Percentiles rank a stretch among this genome's conserved stretches.
These are phyloP conservation scores for Taphrina deformans DNA, from an alignment of 1,139 yeast genomes.

Conservation along the genomic window DNA sequence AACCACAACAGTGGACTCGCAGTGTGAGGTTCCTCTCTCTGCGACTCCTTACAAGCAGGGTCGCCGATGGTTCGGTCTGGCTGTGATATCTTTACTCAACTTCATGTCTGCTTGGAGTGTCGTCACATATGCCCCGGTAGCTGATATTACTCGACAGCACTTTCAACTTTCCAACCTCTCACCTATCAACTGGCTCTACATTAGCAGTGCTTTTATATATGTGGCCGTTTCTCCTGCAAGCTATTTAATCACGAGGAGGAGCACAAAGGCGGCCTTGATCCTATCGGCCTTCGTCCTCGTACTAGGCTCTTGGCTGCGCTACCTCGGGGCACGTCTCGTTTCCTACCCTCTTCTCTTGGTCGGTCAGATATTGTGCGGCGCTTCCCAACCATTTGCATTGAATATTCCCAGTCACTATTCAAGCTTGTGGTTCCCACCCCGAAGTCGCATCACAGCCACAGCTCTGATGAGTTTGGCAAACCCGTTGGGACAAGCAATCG, in stretches of 20 bases:
- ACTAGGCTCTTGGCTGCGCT: slow-evolving; percentile 41
- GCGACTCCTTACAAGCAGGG: background rate
- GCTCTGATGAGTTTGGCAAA: slow-evolving; percentile 47
- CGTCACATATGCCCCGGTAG: slow-evolving; percentile 45
- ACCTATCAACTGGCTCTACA: slow-evolving; percentile 48
- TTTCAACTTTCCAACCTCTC: slow-evolving; percentile 42
- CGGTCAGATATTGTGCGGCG: slow-evolving; percentile 47
- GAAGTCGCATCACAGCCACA: slow-evolving; percentile 45
- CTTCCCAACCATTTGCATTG: slow-evolving; percentile 47
- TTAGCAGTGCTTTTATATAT: slow-evolving; percentile 45
- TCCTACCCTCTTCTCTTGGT: slow-evolving; percentile 43
- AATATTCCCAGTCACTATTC: slow-evolving; percentile 45
- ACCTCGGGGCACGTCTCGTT: background rate
- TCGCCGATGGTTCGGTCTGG: slow-evolving; percentile 45
- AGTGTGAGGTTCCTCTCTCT: background rate
- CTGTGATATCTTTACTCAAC: slow-evolving; percentile 44
- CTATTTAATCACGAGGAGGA: slow-evolving; percentile 38
- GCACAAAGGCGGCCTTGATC: slow-evolving; percentile 40
- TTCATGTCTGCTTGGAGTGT: slow-evolving; percentile 43
- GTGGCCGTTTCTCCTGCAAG: slow-evolving; percentile 39
- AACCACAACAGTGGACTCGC: background rate
- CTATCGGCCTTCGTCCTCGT: slow-evolving; percentile 42
- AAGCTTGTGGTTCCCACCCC: slow-evolving; percentile 46
- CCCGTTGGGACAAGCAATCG: slow-evolving; percentile 49
- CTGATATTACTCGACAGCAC: slow-evolving; percentile 41